phyloP scores from a whole-genome alignment of 2,329 filamentous ascomycete species.

The Decorospora gaudefroyi region DNA sequence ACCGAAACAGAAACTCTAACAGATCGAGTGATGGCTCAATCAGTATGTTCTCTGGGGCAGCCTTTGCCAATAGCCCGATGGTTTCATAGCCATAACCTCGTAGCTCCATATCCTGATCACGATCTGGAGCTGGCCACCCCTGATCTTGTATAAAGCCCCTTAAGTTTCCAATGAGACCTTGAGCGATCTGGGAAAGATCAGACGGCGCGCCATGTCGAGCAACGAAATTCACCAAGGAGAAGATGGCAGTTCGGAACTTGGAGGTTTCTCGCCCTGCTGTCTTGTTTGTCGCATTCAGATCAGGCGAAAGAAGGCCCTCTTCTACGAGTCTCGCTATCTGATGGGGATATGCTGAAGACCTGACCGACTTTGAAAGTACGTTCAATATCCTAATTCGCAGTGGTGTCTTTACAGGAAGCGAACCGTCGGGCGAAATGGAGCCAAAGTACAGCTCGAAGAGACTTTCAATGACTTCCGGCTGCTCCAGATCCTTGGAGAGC shows the following conservation, averaged over 20 bases:
- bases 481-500: constrained; percentile 71
- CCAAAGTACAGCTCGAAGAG: constrained; percentile 76
- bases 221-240: constrained; percentile 85
- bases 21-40: constrained; percentile 58
- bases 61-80: constrained; percentile 76
- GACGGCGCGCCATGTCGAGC: constrained; percentile 70
- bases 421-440: constrained; percentile 48
- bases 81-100: constrained; percentile 87
- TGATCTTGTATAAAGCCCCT: constrained; percentile 75
- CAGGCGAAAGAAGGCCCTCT: constrained; percentile 61
- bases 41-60: constrained; percentile 63
- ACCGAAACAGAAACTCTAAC: constrained; percentile 79
- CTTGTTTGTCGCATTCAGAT: constrained; percentile 40
- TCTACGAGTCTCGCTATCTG: constrained; percentile 72
- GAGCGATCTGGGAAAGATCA: constrained; percentile 67
- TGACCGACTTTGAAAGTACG: constrained; percentile 75
- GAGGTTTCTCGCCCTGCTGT: constrained; percentile 70
- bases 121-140: constrained; percentile 74
- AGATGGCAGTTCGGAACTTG: constrained; percentile 80
- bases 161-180: constrained; percentile 69
- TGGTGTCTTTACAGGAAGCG: constrained; percentile 60
- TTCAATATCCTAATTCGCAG: constrained; percentile 77
- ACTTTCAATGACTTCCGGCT: constrained; percentile 62
- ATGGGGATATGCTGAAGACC: constrained; percentile 70
- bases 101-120: constrained; percentile 64